phyloP scores from a whole-genome alignment of 2,329 filamentous ascomycete species.

The Exophiala calicioides region DNA sequence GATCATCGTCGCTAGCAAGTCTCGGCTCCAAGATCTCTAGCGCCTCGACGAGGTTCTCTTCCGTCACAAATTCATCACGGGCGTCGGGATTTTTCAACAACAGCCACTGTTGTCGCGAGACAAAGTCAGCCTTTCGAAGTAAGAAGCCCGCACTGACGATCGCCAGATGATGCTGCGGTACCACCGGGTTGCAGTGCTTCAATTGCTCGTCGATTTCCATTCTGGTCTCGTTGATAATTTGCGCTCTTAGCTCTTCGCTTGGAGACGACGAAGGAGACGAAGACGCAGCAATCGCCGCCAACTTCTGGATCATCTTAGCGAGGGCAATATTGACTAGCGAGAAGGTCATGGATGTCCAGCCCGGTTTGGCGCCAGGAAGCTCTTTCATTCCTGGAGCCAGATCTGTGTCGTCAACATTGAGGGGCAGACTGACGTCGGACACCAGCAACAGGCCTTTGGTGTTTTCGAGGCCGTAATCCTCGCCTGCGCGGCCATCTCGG shows the following conservation, averaged over 20 bases:
- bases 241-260: conserved; percentile 41
- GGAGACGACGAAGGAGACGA: conserved; percentile 23
- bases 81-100: conserved; percentile 7
- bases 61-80: conserved; percentile 24
- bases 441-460: conserved; percentile 11
- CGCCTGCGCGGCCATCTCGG: conserved; percentile 19
- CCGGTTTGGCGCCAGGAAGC: conserved; percentile 35
- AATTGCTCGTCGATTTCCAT: conserved; percentile 50
- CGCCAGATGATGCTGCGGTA: conserved; percentile 46
- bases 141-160: conserved; percentile 35
- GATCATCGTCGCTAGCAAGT: conserved; percentile 39
- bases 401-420: conserved; percentile 20
- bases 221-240: conserved; percentile 47
- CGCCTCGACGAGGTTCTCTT: conserved; percentile 40
- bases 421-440: conserved; percentile 15
- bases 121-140: conserved; percentile 40
- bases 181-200: conserved; percentile 53
- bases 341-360: conserved; percentile 62
- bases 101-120: conserved; percentile 36
- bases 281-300: conserved; percentile 42
- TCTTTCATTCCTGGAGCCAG: conserved; percentile 11
- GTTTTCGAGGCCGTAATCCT: conserved; percentile 12
- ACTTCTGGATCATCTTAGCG: conserved; percentile 48
- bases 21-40: conserved; percentile 39
- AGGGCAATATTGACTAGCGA: conserved; percentile 57